A percentile compares a stretch with the other conserved stretches of the same genome.
phyloP scores from a whole-genome alignment of 495 filamentous ascomycete species.

The Amniculicola lignicola region DNA sequence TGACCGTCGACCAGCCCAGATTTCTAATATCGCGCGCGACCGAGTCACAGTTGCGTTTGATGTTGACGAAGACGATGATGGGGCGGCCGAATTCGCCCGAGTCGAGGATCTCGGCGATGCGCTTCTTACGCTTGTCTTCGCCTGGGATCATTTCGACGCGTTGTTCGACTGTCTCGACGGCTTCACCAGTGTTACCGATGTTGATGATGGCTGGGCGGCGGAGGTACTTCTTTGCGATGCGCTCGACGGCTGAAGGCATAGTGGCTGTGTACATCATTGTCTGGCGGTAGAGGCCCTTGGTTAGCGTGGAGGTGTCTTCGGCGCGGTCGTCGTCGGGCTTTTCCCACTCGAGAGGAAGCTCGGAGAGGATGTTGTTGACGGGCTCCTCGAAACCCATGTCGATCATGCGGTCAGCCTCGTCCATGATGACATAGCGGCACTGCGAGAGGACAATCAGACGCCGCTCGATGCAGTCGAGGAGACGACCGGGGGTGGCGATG shows the following conservation, averaged over 20 bases:
- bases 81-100: conserved; percentile 84
- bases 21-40: conserved; percentile 93
- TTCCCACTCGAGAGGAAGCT: conserved; percentile 90
- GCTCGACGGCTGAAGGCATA: conserved; percentile 91
- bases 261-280: conserved; percentile 99
- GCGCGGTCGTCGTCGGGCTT: conserved; percentile 96
- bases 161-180: conserved; percentile 98
- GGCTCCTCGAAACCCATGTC: conserved; percentile 97
- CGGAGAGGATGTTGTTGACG: conserved; percentile 96
- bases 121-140: conserved; percentile 97
- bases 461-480: conserved; percentile 95
- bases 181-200: conserved; percentile 91
- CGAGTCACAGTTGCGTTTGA: conserved; percentile 98
- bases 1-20: conserved; percentile 87
- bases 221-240: conserved; percentile 94
- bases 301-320: conserved; percentile 83
- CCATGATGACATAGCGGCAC: conserved; percentile 98
- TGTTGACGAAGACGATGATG: conserved; percentile 99
- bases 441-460: conserved; percentile 87
- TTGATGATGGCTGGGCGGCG: conserved; percentile 91
- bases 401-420: conserved; percentile 99
- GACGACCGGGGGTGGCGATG: conserved; percentile 94
- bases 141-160: conserved; percentile 88
- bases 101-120: conserved; percentile 82
- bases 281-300: conserved; percentile 81